These are phyloP conservation scores for Alternaria sp. DNA, from an alignment of 2,329 filamentous ascomycete species.

Conservation along the genomic window DNA sequence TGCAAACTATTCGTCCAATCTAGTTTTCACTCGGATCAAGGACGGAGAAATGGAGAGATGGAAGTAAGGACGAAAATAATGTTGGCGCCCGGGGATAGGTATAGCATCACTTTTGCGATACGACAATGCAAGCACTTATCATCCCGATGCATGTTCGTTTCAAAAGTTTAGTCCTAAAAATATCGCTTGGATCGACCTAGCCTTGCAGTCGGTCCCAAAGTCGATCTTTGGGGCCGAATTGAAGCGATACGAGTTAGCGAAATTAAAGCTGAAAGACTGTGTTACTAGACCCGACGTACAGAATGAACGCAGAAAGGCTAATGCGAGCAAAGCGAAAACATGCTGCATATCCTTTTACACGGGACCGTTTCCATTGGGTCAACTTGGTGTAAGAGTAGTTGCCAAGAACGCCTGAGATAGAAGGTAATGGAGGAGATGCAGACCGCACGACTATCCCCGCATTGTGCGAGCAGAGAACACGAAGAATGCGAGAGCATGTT, in stretches of 20 bases:
- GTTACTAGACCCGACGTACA: not conserved
- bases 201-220: not conserved
- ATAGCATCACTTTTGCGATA: not conserved
- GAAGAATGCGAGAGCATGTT: not conserved
- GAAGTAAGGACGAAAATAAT: not conserved
- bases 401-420: not conserved
- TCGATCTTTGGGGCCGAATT: not conserved
- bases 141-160: not conserved
- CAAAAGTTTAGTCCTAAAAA: not conserved
- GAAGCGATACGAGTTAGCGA: not conserved
- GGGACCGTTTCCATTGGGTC: not conserved
- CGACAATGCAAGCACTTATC: not conserved
- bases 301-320: no score
- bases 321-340: constrained; percentile 1
- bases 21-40: no score
- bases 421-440: not conserved
- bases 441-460: not conserved
- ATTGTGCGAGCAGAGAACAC: not conserved
- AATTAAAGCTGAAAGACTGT: constrained; percentile 4
- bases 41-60: not conserved
- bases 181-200: not conserved
- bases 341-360: not conserved
- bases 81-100: not conserved
- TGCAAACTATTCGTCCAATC: no score
- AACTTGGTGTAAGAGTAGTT: not conserved